Base-by-base conservation (phyloP, 2,329 filamentous ascomycete species). In the Xylariaceae sp. region DNA sequence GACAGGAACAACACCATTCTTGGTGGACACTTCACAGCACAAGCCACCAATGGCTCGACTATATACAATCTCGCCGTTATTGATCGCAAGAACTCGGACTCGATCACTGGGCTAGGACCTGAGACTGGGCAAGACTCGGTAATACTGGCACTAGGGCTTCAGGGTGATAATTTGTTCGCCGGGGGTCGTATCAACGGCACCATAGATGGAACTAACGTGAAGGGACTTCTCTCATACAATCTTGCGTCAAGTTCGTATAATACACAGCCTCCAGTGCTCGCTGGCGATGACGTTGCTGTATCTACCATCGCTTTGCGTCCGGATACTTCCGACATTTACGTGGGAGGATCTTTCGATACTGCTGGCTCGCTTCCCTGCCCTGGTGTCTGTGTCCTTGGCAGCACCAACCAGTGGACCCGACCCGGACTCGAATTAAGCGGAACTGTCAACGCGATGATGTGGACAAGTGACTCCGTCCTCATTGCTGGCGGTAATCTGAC, bases 281-380 rank as follows among this genome's bases (percentile, higher is more conserved):
- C 74, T 9, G 90, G 91, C 12, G 69, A 72, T 4, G 76, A 81
- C 47, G 80, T 82, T 19, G 78, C 80, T 3, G 89, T 97, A 32
- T 85, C 88, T 43, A 72, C 86, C 19, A 89, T 98, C 52, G 77
- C 80, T 9, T 73, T 83, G 8, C 84, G 83, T 41, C 86, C 87
- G 0, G 77, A 76, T 41, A 81, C 81, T 15, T 72, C 75, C 2
- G 81, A 93, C 38, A 73, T 98, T 11, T 98, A 86, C 57, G 85
- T 98, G 24, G 91, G 85, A 29, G 93, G 93, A 24, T 80, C 78
- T 9, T 98, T 97, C 58, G 72, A 79, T n/a, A 79, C 78, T 24
- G 93, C 89, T 15, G 93, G 93, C 19, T 83, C 85, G 4, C 75
- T 97, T 22, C 82, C 79, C 32, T 98, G 93, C 60, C 81, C 85